These are phyloP conservation scores for Astragalus membranaceus DNA, from an alignment of 306 rosid species.

Conservation along the genomic window DNA sequence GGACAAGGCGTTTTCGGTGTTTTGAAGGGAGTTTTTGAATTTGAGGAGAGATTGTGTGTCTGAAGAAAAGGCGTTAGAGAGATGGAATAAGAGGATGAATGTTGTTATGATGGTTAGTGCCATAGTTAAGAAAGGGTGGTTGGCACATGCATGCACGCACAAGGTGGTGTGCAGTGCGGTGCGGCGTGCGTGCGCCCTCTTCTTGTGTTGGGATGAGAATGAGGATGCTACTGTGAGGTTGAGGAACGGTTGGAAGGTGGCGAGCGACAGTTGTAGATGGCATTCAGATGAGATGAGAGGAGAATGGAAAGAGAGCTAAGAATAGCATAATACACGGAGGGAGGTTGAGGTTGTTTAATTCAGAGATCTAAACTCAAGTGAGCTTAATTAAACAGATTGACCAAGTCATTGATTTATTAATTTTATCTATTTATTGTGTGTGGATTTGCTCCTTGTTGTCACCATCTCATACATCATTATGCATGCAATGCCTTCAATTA, in stretches of 20 bases:
- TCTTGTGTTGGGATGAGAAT: neutral
- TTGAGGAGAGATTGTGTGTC: conserved; percentile 43
- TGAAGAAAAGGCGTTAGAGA: neutral
- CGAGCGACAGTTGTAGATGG: conserved; percentile 21
- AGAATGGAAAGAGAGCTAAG: neutral
- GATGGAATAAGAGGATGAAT: neutral
- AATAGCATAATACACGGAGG: too few species aligned
- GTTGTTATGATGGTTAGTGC: conserved; percentile 9
- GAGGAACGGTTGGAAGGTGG: conserved; percentile 14
- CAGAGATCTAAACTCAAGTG: too few species aligned
- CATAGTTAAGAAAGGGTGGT: conserved; percentile 27
- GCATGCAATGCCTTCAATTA: too few species aligned
- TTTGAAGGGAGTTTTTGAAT: conserved; percentile 45
- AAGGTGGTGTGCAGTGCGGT: conserved; percentile 28
- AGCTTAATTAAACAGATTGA: too few species aligned
- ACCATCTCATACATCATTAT: too few species aligned
- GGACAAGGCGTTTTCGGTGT: neutral
- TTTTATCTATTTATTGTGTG: too few species aligned
- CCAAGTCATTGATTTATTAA: too few species aligned
- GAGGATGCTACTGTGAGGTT: neutral
- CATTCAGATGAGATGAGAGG: neutral
- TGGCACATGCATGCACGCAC: conserved; percentile 35
- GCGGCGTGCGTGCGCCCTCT: conserved; percentile 39
- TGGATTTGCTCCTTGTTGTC: too few species aligned
- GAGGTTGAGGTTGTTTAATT: too few species aligned